These are phyloP conservation scores for Coemansia sp. DNA, from an alignment of 192 early-diverging fungal species.

Conservation along the genomic window DNA sequence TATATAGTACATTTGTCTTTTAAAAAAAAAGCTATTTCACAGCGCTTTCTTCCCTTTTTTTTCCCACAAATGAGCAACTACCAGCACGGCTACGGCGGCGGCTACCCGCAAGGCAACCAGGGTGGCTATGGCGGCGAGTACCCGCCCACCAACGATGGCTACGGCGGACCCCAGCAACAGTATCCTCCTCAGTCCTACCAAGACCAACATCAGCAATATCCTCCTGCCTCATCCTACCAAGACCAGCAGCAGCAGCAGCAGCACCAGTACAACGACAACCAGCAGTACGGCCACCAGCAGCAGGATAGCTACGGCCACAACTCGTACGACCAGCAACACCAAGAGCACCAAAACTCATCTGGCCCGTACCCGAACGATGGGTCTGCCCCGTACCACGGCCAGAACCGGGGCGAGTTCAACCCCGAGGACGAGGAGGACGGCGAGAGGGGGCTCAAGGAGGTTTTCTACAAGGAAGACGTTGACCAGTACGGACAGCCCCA, in stretches of 20 bases:
- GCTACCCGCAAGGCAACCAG: slow-evolving; percentile 4
- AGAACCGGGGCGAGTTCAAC: background rate
- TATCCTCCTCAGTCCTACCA: background rate
- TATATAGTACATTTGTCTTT: background rate
- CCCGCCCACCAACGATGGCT: slow-evolving; percentile 5
- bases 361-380: slow-evolving; percentile 5
- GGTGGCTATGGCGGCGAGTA: slow-evolving; percentile 6
- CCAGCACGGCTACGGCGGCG: slow-evolving; percentile 22
- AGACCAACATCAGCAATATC: background rate
- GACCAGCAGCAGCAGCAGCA: too few relatives aligned
- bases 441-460: slow-evolving; percentile 42
- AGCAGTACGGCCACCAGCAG: slow-evolving; percentile 4
- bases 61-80: slow-evolving; percentile 3
- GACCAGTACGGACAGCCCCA: slow-evolving; percentile 30
- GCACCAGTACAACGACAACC: slow-evolving; percentile 5
- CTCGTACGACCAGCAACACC: slow-evolving; percentile 12
- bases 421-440: slow-evolving; percentile 18
- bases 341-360: background rate
- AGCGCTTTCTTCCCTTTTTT: background rate
- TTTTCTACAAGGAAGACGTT: slow-evolving; percentile 29
- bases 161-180: slow-evolving; percentile 4
- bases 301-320: slow-evolving; percentile 9
- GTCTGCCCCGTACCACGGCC: slow-evolving; percentile 3
- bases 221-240: too few relatives aligned
- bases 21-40: background rate